phyloP scores from a whole-genome alignment of 331 rosid genomes.

The Arachis monticola region DNA sequence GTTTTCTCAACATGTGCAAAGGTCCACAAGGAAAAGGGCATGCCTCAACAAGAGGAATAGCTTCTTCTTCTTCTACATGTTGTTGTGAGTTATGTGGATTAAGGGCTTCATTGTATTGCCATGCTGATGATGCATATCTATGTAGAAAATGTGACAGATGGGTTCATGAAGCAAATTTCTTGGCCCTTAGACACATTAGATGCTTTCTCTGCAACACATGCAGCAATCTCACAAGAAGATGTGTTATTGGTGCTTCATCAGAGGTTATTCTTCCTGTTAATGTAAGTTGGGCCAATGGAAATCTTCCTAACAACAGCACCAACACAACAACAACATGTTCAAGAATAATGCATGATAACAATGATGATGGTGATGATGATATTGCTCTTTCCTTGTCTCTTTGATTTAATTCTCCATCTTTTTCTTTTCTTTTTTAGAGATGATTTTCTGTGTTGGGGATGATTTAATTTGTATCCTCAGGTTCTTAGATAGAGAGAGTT shows the following conservation, averaged over 20 bases:
- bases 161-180: conserved; percentile 82
- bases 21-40: conserved; percentile 53
- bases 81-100: conserved; percentile 77
- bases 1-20: conserved; percentile 63
- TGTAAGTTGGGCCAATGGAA: conserved; percentile 39
- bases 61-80: conserved; percentile 4
- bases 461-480: conserved; percentile 2
- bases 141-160: conserved; percentile 72
- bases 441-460: background rate
- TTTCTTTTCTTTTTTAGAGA: conserved; percentile 6
- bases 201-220: conserved; percentile 75
- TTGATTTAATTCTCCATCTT: conserved; percentile 1
- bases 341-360: conserved; percentile 11
- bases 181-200: conserved; percentile 73
- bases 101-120: conserved; percentile 71
- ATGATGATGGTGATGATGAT: too few species aligned
- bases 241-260: conserved; percentile 58
- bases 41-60: conserved; percentile 24
- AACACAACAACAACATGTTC: conserved; percentile 41
- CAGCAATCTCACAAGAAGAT: conserved; percentile 65
- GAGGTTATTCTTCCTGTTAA: conserved; percentile 60
- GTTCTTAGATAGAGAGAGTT: conserved; percentile 6
- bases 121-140: conserved; percentile 75
- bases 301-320: conserved; percentile 35
- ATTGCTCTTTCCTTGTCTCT: conserved; percentile 40